Base-by-base conservation (phyloP, 768 basidiomycete genomes). In the Baorangia bicolor region DNA sequence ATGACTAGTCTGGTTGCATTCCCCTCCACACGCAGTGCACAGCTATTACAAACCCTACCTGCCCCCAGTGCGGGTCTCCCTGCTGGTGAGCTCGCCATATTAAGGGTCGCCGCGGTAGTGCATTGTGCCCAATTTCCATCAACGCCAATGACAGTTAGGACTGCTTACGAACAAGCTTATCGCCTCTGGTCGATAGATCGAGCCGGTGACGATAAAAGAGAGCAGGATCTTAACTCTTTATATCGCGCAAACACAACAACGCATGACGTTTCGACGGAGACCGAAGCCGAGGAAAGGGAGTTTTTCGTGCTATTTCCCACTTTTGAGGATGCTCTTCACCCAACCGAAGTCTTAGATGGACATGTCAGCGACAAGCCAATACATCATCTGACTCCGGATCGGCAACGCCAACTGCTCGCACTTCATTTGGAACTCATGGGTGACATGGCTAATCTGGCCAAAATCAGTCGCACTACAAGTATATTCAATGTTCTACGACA, bases 131-230 rank as follows among this genome's bases (percentile, higher is more conserved):
- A 7, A 30, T 37, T 38, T 18, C 12, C 56, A 11, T 54, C 47
- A 5, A 25, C 59, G 35, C 48, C 56, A 21, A 41, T 23, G 28
- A 52, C 41, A 14, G 35, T 94, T 30, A 78, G 81, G 49, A 70
- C 63, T 7, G 69, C 78, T 12, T 94, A 90, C 62, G 86, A 89
- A 49, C 87, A 88, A 64, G 77, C 84, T 3, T 78, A 85, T 42
- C 78, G 84, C n/a, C 78, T 96, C 21, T 98, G 96, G 96, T 77
- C 84, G 40, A 84, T 87, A 40, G 90, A 97, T 61, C 83, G 84
- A 25, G 83, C 85, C 30, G 86, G 82, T 60, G 84, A 86, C 56
- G 80, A 82, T 35, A 80, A 89, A 58, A 77, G 73, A n/a, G 81
- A 82, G 31, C 78, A 81, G 25, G 83, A 83, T 13, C 81, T 86